phyloP scores from a whole-genome alignment of 2,329 filamentous ascomycete genomes.

The Aschersonia sp. region DNA sequence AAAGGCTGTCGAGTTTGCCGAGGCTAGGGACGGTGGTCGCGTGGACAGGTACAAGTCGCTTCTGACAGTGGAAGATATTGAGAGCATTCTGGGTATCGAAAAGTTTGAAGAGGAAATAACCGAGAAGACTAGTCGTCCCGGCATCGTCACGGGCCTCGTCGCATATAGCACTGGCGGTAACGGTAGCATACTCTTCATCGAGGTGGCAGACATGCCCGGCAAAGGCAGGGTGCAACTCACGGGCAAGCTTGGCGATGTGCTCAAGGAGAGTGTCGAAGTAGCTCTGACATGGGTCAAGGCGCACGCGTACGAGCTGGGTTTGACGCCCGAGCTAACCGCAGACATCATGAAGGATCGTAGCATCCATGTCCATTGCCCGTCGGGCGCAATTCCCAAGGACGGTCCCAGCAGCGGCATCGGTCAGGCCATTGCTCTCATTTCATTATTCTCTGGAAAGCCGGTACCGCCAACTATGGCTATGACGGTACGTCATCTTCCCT shows the following conservation, averaged over 20 bases:
- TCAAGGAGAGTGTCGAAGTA: conserved; percentile 95
- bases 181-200: conserved; percentile 94
- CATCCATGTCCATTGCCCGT: conserved; percentile 92
- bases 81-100: conserved; percentile 83
- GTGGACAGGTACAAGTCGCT: conserved; percentile 57
- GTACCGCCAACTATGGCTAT: conserved; percentile 91
- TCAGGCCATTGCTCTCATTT: conserved; percentile 86
- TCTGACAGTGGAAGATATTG: conserved; percentile 67
- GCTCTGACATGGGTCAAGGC: conserved; percentile 95
- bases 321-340: conserved; percentile 65
- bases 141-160: conserved; percentile 90
- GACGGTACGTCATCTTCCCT: conserved; percentile 45
- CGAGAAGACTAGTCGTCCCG: conserved; percentile 68
- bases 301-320: conserved; percentile 79
- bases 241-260: conserved; percentile 87
- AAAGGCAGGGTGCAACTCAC: conserved; percentile 86
- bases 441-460: conserved; percentile 70
- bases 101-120: conserved; percentile 93
- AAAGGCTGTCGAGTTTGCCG: conserved; percentile 90
- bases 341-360: conserved; percentile 94
- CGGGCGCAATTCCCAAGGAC: conserved; percentile 90
- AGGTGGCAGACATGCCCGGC: conserved; percentile 94
- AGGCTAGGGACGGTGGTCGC: conserved; percentile 63
- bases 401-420: conserved; percentile 78
- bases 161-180: conserved; percentile 88